A percentile compares a stretch with the other conserved stretches of the same genome.
phyloP scores from a whole-genome alignment of 2,329 filamentous ascomycete species.

The Nemania bipapillata region DNA sequence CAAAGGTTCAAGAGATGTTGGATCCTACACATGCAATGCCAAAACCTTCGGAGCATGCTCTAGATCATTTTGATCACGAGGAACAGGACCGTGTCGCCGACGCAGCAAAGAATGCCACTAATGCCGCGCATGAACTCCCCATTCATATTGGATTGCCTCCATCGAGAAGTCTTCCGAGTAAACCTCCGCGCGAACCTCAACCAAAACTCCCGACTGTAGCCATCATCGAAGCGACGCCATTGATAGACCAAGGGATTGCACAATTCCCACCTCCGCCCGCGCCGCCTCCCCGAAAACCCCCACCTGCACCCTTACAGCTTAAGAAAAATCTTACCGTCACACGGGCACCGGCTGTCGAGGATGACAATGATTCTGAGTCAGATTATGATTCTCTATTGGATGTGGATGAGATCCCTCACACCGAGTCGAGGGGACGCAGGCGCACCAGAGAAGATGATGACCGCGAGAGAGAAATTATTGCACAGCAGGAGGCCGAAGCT shows the following conservation, averaged over 20 bases:
- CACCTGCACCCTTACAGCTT: slow-evolving; percentile 85
- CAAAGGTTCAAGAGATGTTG: slow-evolving; percentile 63
- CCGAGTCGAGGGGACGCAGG: slow-evolving; percentile 75
- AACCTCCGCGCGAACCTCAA: slow-evolving; percentile 64
- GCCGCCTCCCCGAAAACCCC: slow-evolving; percentile 78
- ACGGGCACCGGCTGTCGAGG: slow-evolving; percentile 57
- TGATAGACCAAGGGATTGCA: slow-evolving; percentile 58
- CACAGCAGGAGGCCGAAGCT: slow-evolving; percentile 72
- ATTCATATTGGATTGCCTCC: slow-evolving; percentile 65
- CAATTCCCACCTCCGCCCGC: slow-evolving; percentile 66
- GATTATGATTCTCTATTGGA: slow-evolving; percentile 85
- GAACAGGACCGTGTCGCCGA: slow-evolving; percentile 63
- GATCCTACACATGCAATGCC: slow-evolving; percentile 70
- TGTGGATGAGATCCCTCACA: slow-evolving; percentile 69
- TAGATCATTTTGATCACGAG: slow-evolving; percentile 67
- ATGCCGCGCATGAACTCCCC: slow-evolving; percentile 60
- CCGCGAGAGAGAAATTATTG: slow-evolving; percentile 75
- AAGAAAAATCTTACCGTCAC: slow-evolving; percentile 55
- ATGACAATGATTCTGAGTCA: slow-evolving; percentile 73
- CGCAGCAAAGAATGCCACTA: slow-evolving; percentile 58
- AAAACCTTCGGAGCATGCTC: slow-evolving; percentile 68
- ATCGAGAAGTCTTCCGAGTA: slow-evolving; percentile 65
- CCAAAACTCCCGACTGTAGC: slow-evolving; percentile 61
- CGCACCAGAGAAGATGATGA: slow-evolving; percentile 92
- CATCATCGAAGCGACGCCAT: slow-evolving; percentile 58